Evolutionary conservation across 768 basidiomycete species (phyloP), one percentile per base, ranked within the genome.

Genomic region (Russula compacta): DNA sequence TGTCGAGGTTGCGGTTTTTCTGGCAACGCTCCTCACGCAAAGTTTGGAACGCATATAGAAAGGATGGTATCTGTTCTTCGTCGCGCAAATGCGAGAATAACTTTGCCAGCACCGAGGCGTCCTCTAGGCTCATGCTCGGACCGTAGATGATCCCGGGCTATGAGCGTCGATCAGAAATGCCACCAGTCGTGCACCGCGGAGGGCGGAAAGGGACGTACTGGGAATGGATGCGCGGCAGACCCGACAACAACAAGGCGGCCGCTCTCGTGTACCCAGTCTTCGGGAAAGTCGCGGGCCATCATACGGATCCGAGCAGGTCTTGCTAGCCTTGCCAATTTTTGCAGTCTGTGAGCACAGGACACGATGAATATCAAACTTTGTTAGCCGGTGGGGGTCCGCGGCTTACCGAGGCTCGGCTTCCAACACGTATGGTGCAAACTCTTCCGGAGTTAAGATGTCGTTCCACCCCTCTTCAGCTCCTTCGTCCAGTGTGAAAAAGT

Each of bases 101-200:
- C 60, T 72, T 74, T 36, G 71, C 75, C 10, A 77, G 68, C 3
- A 76, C 73, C 9, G 73, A 74, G 5, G 74, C 74, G 58, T 77
- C 76, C 53, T 77, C 76, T 33, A 76, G 58, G 8, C 70, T 72
- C 72, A 75, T 74, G 24, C 72, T 71, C 8, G 70, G 64, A 11
- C 67, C 70, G 58, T 76, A 75, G 6, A 72, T 65, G 4, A 69
- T 59, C 11, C 70, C 71, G 4, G 73, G 72, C 73, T 75, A 29
- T 15, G 17, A 57, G 32, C 12, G 10, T n/a, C 32, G 35, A n/a
- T 48, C 12, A 47, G 51, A 24, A 12, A 29, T 32, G 49, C 24
- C 17, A 39, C 21, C 4, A 6, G 8, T n/a, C 7, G 5, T 6
- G 19, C 15, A 2, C 8, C 3, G 29, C 38, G 32, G 24, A n/a